Evolutionary conservation across 805 yeast genomes (phyloP), one percentile per base, ranked within the genome.

Genomic region (Pichia exigua): DNA sequence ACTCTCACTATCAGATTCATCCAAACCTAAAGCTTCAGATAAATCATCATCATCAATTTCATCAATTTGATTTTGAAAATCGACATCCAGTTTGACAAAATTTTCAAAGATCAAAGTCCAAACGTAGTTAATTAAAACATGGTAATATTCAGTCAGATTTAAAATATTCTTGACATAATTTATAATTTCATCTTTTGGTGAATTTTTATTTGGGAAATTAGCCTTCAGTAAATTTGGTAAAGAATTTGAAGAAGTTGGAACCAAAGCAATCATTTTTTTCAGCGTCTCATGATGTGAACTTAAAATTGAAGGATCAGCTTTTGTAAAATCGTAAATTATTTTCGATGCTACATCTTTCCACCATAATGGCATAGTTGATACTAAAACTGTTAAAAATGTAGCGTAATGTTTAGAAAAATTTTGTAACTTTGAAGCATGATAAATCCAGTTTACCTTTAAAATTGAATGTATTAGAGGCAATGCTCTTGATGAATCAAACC

Each of bases 281-380:
- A 92, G 68, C 42, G 87, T 73, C 15, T 75, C 74, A 69, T 92
- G 97, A 66, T 82, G 85, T 56, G 81, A 53, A 17, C 53, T 51
- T 18, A 65, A 27, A 41, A 50, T 45, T 5, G 46, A 50, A 5
- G 54, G 58, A 27, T 54, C 35, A 10, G 54, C 49, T 41, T 55
- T 58, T 10, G 64, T 68, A 59, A 92, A 86, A 60, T 82, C 89
- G 20, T 73, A 60, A 12, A 90, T 76, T n/a, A 92, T 67, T 52
- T 79, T 77, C 54, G 75, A 72, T 21, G 87, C 82, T n/a, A 92
- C 87, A 53, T 87, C 95, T 56, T 79, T 77, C 80, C 94, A 82
- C 87, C 95, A 92, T 65, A 83, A 87, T 9, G 98, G 98, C 54
- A 83, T 75, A 45, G 92, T 85, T 4, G 95, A 85, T 40, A 91